A percentile compares a stretch with the other conserved stretches of the same genome.
phyloP scores from a whole-genome alignment of 345 rosid species.

The Hibiscus tridactylites region DNA sequence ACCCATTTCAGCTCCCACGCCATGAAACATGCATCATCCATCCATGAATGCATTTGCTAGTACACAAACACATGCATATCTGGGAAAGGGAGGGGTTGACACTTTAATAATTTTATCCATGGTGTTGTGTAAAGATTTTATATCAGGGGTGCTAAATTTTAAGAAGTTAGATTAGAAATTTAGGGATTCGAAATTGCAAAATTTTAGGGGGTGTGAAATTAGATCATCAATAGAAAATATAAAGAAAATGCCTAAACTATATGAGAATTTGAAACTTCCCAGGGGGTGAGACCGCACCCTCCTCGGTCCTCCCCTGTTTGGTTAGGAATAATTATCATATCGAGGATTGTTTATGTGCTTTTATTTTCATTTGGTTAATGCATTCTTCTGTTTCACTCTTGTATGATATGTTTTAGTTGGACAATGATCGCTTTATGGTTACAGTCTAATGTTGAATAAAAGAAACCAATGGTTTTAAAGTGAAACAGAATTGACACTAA shows the following conservation, averaged over 20 bases:
- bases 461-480: too few species aligned
- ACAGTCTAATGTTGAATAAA: neutral
- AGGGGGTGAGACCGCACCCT: too few species aligned
- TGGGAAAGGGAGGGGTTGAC: neutral
- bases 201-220: too few species aligned
- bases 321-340: neutral
- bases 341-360: neutral
- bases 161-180: too few species aligned
- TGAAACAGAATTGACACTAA: neutral
- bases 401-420: constrained; percentile 1
- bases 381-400: neutral
- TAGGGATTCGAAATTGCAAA: too few species aligned
- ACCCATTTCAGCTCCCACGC: too few species aligned
- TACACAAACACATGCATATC: neutral
- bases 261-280: too few species aligned
- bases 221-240: too few species aligned
- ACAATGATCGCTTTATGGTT: neutral
- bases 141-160: too few species aligned
- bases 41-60: neutral
- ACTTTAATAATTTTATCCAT: neutral
- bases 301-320: neutral
- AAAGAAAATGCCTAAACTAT: too few species aligned
- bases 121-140: too few species aligned
- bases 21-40: neutral
- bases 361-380: neutral